Evolutionary conservation across 495 filamentous ascomycete genomes (phyloP), one percentile per base, ranked within the genome.

Genomic region (Podospora comata): DNA sequence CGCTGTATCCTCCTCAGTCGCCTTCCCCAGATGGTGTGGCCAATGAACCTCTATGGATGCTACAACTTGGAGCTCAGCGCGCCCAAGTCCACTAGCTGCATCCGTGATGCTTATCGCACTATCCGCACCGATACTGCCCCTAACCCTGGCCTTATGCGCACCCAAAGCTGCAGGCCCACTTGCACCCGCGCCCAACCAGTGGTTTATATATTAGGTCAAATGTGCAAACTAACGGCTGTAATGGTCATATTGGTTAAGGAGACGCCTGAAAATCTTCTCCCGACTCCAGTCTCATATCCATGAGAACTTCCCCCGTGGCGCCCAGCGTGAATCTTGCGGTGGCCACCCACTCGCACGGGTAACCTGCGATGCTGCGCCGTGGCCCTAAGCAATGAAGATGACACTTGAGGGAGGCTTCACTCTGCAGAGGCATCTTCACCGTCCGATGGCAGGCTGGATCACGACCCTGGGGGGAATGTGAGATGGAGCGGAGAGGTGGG

Each of bases 241-340:
- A 79, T 85, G 82, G 82, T 83, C 75, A 75, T 75, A 59, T 75
- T 76, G 74, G 74, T 76, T 79, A 67, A 61, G 81, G 77, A 84
- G 82, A 74, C 82, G 74, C 81, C 80, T 76, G 73, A 75, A 63
- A 39, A 76, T 79, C 80, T 79, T 78, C 80, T 76, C 65, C 61
- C n/a, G 64, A 65, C 69, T 73, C 76, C 77, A 74, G 68, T 76
- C 80, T 48, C 81, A 81, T 78, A 72, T 73, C 80, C 81, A 79
- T 82, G 59, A 80, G 81, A 81, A 80, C 78, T 81, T 78, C 75
- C 72, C 76, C 66, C 20, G 75, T 68, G 78, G 78, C 82, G 81
- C 82, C 82, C 82, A 81, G 78, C 71, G 73, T 82, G 82, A 85
- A 83, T 76, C 81, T 78, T 72, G 82, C 79, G 82, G 82, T 83